These are phyloP conservation scores for Pseudogymnoascus sp. DNA, from an alignment of 2,329 filamentous ascomycete genomes.

Conservation along the genomic window DNA sequence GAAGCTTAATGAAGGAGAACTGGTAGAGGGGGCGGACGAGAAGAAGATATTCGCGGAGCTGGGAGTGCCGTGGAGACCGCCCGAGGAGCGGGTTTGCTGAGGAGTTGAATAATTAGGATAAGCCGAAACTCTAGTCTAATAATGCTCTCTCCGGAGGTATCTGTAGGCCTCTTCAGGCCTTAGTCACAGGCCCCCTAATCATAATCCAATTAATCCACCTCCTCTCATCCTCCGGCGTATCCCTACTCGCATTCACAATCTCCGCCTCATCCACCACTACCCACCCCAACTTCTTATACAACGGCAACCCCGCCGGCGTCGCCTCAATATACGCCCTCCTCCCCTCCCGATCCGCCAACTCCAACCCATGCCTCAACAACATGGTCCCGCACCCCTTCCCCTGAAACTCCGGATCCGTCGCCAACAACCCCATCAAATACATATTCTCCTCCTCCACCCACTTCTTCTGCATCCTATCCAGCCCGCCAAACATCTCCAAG, in stretches of 20 bases:
- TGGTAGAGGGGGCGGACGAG: slow-evolving; percentile 71
- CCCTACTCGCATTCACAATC: slow-evolving; percentile 15
- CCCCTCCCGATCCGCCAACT: slow-evolving; percentile 29
- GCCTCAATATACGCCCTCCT: slow-evolving; percentile 33
- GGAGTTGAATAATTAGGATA: slow-evolving; percentile 10
- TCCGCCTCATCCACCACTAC: slow-evolving; percentile 28
- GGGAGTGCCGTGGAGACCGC: slow-evolving; percentile 77
- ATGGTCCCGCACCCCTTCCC: slow-evolving; percentile 31
- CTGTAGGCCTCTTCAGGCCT: neutral
- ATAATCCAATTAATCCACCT: slow-evolving; percentile 21
- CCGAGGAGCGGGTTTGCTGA: slow-evolving; percentile 67
- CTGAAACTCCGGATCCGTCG: slow-evolving; percentile 30
- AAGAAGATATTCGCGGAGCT: slow-evolving; percentile 73
- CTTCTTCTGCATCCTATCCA: slow-evolving; percentile 25
- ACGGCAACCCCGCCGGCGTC: slow-evolving; percentile 28
- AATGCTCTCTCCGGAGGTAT: neutral
- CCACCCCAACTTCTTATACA: slow-evolving; percentile 36
- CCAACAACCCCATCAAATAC: slow-evolving; percentile 33
- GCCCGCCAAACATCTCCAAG: slow-evolving; percentile 25
- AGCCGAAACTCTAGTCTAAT: neutral
- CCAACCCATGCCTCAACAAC: slow-evolving; percentile 31
- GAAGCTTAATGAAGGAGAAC: slow-evolving; percentile 58
- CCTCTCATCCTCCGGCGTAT: slow-evolving; percentile 21
- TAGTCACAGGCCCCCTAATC: slow-evolving; percentile 22
- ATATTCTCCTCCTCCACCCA: slow-evolving; percentile 27